Base-by-base conservation (phyloP, 768 basidiomycete genomes). In the Rhodotorula toruloides region DNA sequence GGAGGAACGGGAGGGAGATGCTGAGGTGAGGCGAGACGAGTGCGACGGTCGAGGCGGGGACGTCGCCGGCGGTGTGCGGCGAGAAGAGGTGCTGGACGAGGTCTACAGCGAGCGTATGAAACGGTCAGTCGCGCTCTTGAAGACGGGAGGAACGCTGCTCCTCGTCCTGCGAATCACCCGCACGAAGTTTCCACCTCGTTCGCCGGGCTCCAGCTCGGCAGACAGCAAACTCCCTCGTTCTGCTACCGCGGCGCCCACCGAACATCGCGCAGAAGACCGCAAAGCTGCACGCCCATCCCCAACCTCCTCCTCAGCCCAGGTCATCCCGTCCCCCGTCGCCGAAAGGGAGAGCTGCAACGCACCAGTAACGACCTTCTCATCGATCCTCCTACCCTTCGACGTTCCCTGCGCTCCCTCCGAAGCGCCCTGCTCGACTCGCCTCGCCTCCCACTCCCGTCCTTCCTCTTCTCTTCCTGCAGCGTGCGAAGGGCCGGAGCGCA, bases 1-100 rank as follows among this genome's bases (percentile, higher is more conserved):
- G 56, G 32, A 36, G 13, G 44, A 57, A 22, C 3, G 56, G 44
- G 25, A 57, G 10, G 31, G 43, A 43, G 32, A 47, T 34, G 43
- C 25, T n/a, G 44, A 57, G 56, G 56, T 46, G 7, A 32, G 44
- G 56, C 10, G 43, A 36, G 25, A 57, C 11, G 43, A 57, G 56
- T 31, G 22, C 9, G 56, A 43, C 43, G 14, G 14, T 36, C 10
- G 56, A 44, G 3, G 55, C 21, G 21, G 10, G 11, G 13, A 34
- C 4, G 12, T 32, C 22, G 21, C 19, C 21, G 22, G 32, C 34
- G 10, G 39, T 39, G 39, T 46, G 11, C 31, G 48, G 17, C 48
- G 31, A 19, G 34, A 57, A 34, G 44, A 57, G 44, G 25, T 46
- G 25, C 13, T 25, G 16, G 32, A 57, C 44, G 32, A 57, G 42